A percentile compares a stretch with the other conserved stretches of the same genome.
These are phyloP conservation scores for Daedaleopsis nitida DNA, from an alignment of 768 basidiomycete genomes.

Conservation along the genomic window DNA sequence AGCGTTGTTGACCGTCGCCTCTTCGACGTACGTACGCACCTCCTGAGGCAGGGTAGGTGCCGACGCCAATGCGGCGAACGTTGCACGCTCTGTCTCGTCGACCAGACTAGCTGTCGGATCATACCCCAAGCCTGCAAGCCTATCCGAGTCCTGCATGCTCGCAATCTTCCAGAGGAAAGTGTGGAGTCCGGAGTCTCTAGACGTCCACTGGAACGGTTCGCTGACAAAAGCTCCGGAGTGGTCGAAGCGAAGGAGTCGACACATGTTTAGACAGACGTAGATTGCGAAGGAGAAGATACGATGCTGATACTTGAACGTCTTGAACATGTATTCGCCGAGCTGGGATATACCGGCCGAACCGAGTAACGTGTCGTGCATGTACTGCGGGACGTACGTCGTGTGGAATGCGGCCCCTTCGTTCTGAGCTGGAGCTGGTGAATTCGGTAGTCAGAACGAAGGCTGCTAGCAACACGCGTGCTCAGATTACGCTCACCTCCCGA, in stretches of 20 bases:
- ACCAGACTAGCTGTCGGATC: slow-evolving; percentile 8
- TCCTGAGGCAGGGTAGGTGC: background rate
- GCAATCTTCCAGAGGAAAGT: slow-evolving; percentile 2
- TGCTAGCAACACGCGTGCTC: background rate
- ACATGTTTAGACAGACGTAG: background rate
- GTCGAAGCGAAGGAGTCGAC: slow-evolving; percentile 10
- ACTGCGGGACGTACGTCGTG: background rate
- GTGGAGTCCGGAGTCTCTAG: background rate
- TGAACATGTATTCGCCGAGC: slow-evolving; percentile 7
- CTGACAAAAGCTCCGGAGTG: slow-evolving; percentile 10
- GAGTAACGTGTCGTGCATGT: too few species aligned
- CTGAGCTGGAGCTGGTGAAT: background rate
- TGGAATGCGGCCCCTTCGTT: background rate
- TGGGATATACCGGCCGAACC: background rate
- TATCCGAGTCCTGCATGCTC: background rate
- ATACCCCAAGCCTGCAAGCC: background rate
- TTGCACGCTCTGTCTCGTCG: background rate
- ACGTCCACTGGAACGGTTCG: slow-evolving; percentile 2
- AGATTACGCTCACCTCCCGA: background rate
- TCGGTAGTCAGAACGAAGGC: background rate
- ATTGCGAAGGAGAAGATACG: slow-evolving; percentile 1
- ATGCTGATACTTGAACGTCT: slow-evolving; percentile 9
- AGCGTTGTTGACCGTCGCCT: background rate
- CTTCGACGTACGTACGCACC: background rate
- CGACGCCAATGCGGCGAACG: background rate